Evolutionary conservation across 306 rosid species (phyloP), one percentile per base, ranked within the genome.

Genomic region (Lathyrus aphaca): DNA sequence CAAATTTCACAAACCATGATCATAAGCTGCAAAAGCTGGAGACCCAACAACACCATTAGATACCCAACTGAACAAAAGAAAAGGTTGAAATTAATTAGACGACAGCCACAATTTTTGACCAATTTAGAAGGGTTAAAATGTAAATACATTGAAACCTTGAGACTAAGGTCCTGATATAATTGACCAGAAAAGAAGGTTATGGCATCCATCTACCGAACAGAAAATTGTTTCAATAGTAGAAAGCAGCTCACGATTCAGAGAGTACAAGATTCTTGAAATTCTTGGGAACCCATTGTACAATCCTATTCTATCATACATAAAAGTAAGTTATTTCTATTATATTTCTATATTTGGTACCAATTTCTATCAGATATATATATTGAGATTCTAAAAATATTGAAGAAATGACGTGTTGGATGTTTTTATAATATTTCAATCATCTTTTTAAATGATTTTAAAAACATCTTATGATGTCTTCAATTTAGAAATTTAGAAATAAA

Each of bases 21-120:
- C 98, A 51, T 81, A 94, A 39, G 98, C 98, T 44, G 98, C 97
- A 87, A 94, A 94, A 58, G 98, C 98, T 23, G 96, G 98, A 50
- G 98, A 94, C 46, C 98, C 98, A 73, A 94, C 97, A 69, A 94
- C 86, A 66, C 98, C 98, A 81, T 90, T 94, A 44, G 96, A 90
- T 55, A 94, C 96, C 98, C 98, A 94, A 67, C 98, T 94, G 90
- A 66, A 79, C 45, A 49, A 18, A 17, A 58, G 17, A 58, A 37
- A 14, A 0, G 45, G 54, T 18, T 7, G 21, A 32, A 21, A 43
- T 84, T 32, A 5, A 30, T 78, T 62, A 75, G 59, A 55, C 55
- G 10, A 37, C 27, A 42, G 29, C 25, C 59, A 51, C 32, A 43
- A 15, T n/a, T 38, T 61, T 62, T 13, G 58, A 64, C 19, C 5